Conservation (phyloP, 176 grass and related monocot genomes). For the Lolium multiflorum region DNA sequence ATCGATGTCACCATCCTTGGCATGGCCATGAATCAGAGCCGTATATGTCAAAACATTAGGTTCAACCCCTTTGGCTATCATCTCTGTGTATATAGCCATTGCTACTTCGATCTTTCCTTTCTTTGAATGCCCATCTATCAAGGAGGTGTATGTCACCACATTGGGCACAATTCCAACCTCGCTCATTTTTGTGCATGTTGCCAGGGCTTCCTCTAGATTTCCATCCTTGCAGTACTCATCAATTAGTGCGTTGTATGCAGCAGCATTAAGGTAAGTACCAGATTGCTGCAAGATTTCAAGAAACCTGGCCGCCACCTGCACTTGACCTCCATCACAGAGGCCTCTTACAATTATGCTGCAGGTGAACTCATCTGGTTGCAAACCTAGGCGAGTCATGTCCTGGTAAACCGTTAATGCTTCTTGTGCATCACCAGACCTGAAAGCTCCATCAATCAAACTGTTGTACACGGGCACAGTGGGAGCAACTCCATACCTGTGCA, state of each 20-base stretch:
- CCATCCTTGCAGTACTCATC: slow-evolving; percentile 57
- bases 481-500: slow-evolving; percentile 53
- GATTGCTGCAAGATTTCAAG: slow-evolving; percentile 46
- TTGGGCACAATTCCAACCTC: slow-evolving; percentile 58
- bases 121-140: slow-evolving; percentile 60
- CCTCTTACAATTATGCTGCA: slow-evolving; percentile 64
- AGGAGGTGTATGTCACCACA: slow-evolving; percentile 62
- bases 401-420: slow-evolving; percentile 48
- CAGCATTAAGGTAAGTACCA: slow-evolving; percentile 52
- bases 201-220: slow-evolving; percentile 50
- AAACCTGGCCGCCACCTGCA: slow-evolving; percentile 51
- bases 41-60: slow-evolving; percentile 64
- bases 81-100: slow-evolving; percentile 63
- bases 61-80: slow-evolving; percentile 53
- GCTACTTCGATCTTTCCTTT: slow-evolving; percentile 55
- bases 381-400: slow-evolving; percentile 43
- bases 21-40: slow-evolving; percentile 50
- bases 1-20: slow-evolving; percentile 49
- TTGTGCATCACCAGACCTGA: slow-evolving; percentile 47
- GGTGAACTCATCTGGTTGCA: slow-evolving; percentile 58
- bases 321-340: slow-evolving; percentile 50
- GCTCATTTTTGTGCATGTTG: slow-evolving; percentile 55
- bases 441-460: slow-evolving; percentile 61
- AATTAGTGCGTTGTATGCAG: slow-evolving; percentile 56
- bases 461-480: slow-evolving; percentile 57